Conservation (phyloP, 208 protist species). For the Phytomonas serpens region DNA sequence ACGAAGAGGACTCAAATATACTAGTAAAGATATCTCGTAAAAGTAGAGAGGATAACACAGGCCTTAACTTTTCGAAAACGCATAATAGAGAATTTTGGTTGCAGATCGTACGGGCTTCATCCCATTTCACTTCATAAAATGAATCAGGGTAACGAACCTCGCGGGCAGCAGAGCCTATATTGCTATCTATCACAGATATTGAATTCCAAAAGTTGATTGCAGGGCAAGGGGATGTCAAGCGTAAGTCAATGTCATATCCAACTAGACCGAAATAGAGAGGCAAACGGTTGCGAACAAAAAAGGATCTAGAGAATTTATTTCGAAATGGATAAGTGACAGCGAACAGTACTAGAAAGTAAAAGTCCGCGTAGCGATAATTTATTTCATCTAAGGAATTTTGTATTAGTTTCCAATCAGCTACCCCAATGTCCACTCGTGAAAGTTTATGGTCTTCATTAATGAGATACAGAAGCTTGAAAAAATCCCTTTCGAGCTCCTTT, state of each 20-base stretch:
- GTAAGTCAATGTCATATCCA: conserved; percentile 55
- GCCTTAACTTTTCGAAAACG: neutral
- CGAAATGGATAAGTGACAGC: conserved; percentile 29
- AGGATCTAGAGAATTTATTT: conserved; percentile 18
- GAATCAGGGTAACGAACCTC: conserved; percentile 33
- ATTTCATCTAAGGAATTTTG: conserved; percentile 75
- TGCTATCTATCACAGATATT: conserved; percentile 43
- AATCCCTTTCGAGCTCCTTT: conserved; percentile 35
- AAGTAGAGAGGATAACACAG: conserved; percentile 2
- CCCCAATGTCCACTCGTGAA: conserved; percentile 19
- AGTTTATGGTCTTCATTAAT: conserved; percentile 15
- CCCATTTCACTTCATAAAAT: conserved; percentile 45
- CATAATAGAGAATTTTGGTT: neutral
- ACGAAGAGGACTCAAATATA: conserved; percentile 13
- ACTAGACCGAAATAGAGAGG: conserved; percentile 65
- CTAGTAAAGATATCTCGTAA: conserved; percentile 25
- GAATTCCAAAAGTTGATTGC: conserved; percentile 71
- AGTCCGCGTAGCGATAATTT: conserved; percentile 71
- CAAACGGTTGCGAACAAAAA: conserved; percentile 37
- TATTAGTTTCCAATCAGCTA: conserved; percentile 53
- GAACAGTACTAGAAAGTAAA: conserved; percentile 54
- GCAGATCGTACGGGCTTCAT: conserved; percentile 2
- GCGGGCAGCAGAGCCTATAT: conserved; percentile 48
- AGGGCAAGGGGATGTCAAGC: conserved; percentile 34
- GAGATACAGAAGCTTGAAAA: conserved; percentile 53